These are phyloP conservation scores for Erigeron philadelphicus DNA, from an alignment of 140 eudicot species.

Conservation along the genomic window DNA sequence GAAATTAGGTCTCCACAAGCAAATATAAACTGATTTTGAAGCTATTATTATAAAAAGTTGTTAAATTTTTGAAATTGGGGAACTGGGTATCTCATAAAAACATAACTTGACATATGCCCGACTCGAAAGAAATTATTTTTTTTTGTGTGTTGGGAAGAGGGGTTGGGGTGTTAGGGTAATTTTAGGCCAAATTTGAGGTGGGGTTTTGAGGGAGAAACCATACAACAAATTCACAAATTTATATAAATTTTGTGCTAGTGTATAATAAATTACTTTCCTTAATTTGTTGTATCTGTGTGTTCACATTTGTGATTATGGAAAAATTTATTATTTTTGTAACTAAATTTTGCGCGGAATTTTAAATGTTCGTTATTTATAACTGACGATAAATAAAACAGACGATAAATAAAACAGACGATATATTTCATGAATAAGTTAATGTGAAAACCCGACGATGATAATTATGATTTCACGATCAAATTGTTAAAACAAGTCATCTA, in stretches of 20 bases:
- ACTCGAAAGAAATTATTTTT: constrained; percentile 18
- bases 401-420: not conserved
- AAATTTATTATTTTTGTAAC: not conserved
- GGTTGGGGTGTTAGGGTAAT: constrained; percentile 32
- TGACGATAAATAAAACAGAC: not conserved
- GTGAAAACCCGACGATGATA: not conserved
- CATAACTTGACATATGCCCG: constrained; percentile 24
- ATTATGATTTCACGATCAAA: not conserved
- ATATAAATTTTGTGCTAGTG: not conserved
- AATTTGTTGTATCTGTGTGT: not conserved
- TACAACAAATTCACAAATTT: constrained; percentile 11
- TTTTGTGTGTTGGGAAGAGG: constrained; percentile 18
- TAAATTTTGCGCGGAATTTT: not conserved
- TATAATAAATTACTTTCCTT: constrained; percentile 19
- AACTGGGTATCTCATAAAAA: constrained; percentile 30
- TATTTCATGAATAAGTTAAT: not conserved
- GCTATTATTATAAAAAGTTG: constrained; percentile 20
- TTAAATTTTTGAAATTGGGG: constrained; percentile 11
- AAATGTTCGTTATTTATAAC: not conserved
- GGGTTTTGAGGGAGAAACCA: constrained; percentile 9
- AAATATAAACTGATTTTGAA: constrained; percentile 16
- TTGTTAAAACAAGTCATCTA: not conserved
- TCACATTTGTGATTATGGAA: not conserved
- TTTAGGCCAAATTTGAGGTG: constrained; percentile 24
- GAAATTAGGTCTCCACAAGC: constrained; percentile 24